Evolutionary conservation across 805 yeast species (phyloP), one percentile per base, ranked within the genome.

Genomic region (Ogataea ramenticola): DNA sequence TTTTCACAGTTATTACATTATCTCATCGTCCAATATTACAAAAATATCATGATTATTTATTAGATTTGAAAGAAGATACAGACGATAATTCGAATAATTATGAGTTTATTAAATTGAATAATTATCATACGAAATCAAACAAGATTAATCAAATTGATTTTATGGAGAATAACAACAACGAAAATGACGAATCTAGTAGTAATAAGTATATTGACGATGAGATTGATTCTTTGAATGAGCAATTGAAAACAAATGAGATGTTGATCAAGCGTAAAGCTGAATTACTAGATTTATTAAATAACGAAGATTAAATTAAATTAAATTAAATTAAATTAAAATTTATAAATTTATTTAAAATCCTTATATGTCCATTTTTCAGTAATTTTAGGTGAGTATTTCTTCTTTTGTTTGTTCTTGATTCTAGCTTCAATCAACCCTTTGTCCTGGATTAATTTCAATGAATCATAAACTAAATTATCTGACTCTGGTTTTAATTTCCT

Each of bases 361-460:
- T 91, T 91, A 67, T 85, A 86, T 30, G 90, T 76, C 95, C 95
- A 88, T 67, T 90, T 91, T 64, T 91, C 96, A 27, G 95, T 85
- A 49, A 84, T 66, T 71, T 84, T 87, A 46, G 75, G 82, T 53
- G 79, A 72, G 57, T 82, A 83, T 60, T 77, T 82, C 59, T 83
- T 77, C 61, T 70, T 77, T 61, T 77, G 79, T 51, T 71, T 72
- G 46, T 77, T 79, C 12, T 83, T 86, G 32, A 81, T 75, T 66
- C 97, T 79, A 6, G 96, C 72, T 64, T 91, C 99, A 44, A 93
- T 72, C 58, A 82, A 77, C 53, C 99, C 99, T 27, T 82, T 72
- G 49, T 86, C 78, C 67, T 93, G 98, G 49, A 91, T 61, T 48
- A 76, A 77, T 61, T 81, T 74, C 79, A 91, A 80, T 46, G 88